Base-by-base conservation (phyloP, 2,329 filamentous ascomycete species). In the Aspergillus arachidicola region DNA sequence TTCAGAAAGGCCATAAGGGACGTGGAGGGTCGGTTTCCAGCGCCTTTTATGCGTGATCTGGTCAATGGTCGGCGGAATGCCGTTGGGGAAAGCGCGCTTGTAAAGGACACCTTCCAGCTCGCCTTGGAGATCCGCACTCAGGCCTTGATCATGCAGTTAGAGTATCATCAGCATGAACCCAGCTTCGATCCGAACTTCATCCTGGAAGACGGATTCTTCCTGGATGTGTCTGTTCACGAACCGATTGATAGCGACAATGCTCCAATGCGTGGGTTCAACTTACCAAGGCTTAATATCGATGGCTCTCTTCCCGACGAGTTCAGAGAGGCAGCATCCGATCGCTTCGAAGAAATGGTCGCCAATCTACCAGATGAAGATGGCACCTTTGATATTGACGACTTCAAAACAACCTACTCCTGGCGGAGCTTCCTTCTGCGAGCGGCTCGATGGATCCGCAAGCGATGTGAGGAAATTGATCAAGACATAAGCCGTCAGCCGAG, bases 121-220 rank as follows among this genome's bases (percentile, higher is more conserved):
- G 83, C 79, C 1, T 71, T 88, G 7, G 82, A 85, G 7, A 77
- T 88, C 26, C 81, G 85, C 2, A 87, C 85, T 2, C 86, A 88
- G 65, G 76, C 80, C 12, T 75, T 82, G n/a, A 82, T 87, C 46
- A 65, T 77, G n/a, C 71, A 76, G 6, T 69, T 85, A 4, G 71
- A 77, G 46, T 72, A 71, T 11, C 72, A 74, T 9, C 66, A 75
- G 34, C 61, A 74, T 32, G 68, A 73, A 6, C 64, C 67, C 2
- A 67, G 66, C 10, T 82, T 79, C 54, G 70, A 82, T 64, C 79
- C 82, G 4, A 71, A 80, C 14, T 68, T 71, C 11, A 68, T 79
- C 14, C 62, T 86, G 4, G 64, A 69, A 2, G 69, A 75, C 0
- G 69, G 81, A 0, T 87, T 87, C 58, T 79, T 76, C 55, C 63